Evolutionary conservation across 2,329 filamentous ascomycete genomes (phyloP).

Genomic region (Nemania diffusa): DNA sequence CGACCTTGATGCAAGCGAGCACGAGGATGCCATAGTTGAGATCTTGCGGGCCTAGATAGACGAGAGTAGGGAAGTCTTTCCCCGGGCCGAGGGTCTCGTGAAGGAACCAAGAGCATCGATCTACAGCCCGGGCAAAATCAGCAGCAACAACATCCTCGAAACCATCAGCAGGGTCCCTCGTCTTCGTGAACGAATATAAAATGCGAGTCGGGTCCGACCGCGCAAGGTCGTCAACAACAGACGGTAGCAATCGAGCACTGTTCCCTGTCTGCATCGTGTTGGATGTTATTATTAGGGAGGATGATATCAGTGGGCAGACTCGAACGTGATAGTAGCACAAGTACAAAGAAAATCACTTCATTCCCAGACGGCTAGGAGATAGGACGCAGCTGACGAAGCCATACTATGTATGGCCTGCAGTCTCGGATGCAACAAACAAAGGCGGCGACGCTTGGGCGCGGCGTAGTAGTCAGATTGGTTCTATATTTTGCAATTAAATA

Average conservation of each 20-base stretch:
- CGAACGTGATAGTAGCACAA: background rate
- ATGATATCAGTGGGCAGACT: background rate
- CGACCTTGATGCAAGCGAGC: constrained; percentile 56
- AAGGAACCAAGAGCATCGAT: constrained; percentile 49
- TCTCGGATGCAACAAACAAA: background rate
- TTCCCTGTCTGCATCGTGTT: background rate
- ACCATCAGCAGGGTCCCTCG: constrained; percentile 40
- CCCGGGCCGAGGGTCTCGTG: constrained; percentile 46
- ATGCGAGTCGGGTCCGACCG: constrained; percentile 38
- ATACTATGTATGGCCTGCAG: background rate
- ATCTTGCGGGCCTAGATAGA: constrained; percentile 52
- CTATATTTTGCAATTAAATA: background rate
- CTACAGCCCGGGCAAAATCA: constrained; percentile 37
- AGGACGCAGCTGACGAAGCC: background rate
- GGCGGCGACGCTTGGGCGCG: background rate
- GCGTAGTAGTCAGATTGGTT: background rate
- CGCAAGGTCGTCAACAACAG: constrained; percentile 42
- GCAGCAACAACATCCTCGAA: constrained; percentile 38
- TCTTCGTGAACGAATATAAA: constrained; percentile 40
- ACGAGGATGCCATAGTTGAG: constrained; percentile 52
- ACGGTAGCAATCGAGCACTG: constrained; percentile 31
- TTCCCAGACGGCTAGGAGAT: background rate
- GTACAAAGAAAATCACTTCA: background rate
- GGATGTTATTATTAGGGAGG: background rate
- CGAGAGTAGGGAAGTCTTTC: constrained; percentile 49